Percentiles rank a stretch among this genome's conserved stretches.
Conservation (phyloP, 2,329 filamentous ascomycete genomes). For the Sordariomycetes sp. region DNA sequence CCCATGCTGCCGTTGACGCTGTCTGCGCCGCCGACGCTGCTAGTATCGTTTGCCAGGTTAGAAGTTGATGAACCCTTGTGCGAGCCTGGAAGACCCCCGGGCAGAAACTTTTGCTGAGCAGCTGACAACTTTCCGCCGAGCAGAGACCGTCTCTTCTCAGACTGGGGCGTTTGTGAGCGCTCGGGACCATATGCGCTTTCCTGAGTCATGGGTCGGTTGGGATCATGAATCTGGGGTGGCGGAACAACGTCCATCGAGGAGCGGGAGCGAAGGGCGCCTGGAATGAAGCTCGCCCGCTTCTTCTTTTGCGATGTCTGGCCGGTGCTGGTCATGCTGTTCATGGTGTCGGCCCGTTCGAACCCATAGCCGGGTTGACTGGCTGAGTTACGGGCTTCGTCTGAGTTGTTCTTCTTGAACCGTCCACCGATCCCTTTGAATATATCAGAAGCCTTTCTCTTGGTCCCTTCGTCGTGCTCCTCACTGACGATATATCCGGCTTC, state of each 20-base stretch:
- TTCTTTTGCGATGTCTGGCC: slow-evolving; percentile 19
- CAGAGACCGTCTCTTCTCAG: slow-evolving; percentile 29
- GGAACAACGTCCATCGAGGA: slow-evolving; percentile 11
- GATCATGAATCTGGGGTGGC: background rate
- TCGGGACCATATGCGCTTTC: slow-evolving; percentile 7
- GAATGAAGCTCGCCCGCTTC: slow-evolving; percentile 30
- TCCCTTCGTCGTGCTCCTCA: too few relatives aligned
- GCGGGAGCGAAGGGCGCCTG: slow-evolving; percentile 14
- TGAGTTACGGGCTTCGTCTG: slow-evolving; percentile 17
- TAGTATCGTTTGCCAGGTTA: slow-evolving; percentile 9
- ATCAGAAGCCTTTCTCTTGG: slow-evolving; percentile 26
- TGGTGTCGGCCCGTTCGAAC: background rate
- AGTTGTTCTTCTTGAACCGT: slow-evolving; percentile 25
- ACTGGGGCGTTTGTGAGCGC: slow-evolving; percentile 10
- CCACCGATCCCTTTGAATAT: slow-evolving; percentile 44
- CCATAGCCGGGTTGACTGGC: slow-evolving; percentile 9
- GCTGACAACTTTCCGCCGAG: slow-evolving; percentile 16
- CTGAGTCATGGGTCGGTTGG: background rate
- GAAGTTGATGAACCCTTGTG: background rate
- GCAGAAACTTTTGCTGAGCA: slow-evolving; percentile 8
- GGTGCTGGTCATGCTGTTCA: background rate
- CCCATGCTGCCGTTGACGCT: slow-evolving; percentile 5
- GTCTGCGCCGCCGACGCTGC: slow-evolving; percentile 3
- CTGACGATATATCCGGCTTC: too few relatives aligned
- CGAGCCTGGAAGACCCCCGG: slow-evolving; percentile 1